These are phyloP conservation scores for Stephania yunnanensis DNA, from an alignment of 164 flowering plant genomes.

Conservation along the genomic window DNA sequence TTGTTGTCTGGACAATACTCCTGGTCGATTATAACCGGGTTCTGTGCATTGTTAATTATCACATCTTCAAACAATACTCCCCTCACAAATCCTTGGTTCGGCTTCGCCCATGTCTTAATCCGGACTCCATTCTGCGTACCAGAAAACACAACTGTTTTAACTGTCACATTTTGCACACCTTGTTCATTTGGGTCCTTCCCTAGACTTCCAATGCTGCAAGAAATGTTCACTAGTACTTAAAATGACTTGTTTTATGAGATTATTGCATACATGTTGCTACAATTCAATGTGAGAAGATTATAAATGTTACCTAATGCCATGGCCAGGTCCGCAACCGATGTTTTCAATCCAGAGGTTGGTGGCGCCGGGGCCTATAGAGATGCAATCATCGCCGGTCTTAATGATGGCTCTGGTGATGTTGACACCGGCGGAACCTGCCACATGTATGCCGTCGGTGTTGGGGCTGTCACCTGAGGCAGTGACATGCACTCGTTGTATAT, in stretches of 20 bases:
- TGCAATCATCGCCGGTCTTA: slow-evolving; percentile 19
- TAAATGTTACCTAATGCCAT: slow-evolving; percentile 13
- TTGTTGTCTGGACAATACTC: slow-evolving; percentile 6
- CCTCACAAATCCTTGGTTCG: slow-evolving; percentile 10
- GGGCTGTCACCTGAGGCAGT: slow-evolving; percentile 10
- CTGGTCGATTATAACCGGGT: slow-evolving; percentile 14
- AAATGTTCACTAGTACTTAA: background rate
- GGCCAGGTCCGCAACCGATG: slow-evolving; percentile 17
- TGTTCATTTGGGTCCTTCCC: slow-evolving; percentile 10
- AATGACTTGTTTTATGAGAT: background rate
- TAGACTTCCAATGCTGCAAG: slow-evolving; percentile 16
- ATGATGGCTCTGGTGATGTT: slow-evolving; percentile 7
- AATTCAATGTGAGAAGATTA: no score
- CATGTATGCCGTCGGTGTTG: slow-evolving; percentile 18
- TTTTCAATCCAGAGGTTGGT: slow-evolving; percentile 15
- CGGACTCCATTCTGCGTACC: slow-evolving; percentile 11
- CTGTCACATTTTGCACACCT: slow-evolving; percentile 19
- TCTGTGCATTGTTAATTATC: slow-evolving; percentile 6
- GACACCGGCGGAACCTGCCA: slow-evolving; percentile 6
- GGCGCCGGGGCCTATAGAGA: no score
- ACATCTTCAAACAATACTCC: slow-evolving; percentile 11
- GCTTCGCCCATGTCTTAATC: slow-evolving; percentile 15
- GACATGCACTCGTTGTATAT: slow-evolving; percentile 6
- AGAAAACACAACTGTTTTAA: slow-evolving; percentile 8
- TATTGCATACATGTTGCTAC: background rate